Evolutionary conservation across 2,329 filamentous ascomycete genomes (phyloP), one percentile per base, ranked within the genome.

Genomic region (Penicillium griseofulvum): DNA sequence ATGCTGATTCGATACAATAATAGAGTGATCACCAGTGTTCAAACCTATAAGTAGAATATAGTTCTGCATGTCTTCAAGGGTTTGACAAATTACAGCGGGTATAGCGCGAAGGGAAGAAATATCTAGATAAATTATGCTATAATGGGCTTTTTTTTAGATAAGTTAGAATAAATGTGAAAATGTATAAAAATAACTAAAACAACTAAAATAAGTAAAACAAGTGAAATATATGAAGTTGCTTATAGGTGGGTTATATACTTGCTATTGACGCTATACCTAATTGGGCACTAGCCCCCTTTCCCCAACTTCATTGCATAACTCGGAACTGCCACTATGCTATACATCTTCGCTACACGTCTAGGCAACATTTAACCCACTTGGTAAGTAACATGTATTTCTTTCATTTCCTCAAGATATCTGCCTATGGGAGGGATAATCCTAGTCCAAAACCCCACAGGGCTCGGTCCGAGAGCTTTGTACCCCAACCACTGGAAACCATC

Each of bases 51-150:
- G n/a, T 22, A 17, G 17, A 19, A 5, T 39, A n/a, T 49, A 33
- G 34, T 22, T n/a, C 14, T 37, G 37, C 17, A 49, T 24, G 3
- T n/a, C 26, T 34, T 45, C 6, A 24, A 29, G n/a, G 28, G 5
- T 47, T 22, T 45, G 37, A 49, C 49, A 48, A 53, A 58, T 51
- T 46, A 19, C 19, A 43, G 61, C 56, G 60, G 59, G 34, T 59
- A 54, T 48, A 44, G 58, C 58, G 57, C 56, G 42, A 60, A 58
- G 37, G 16, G n/a, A 37, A 33, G 14, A 43, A 39, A 44, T n/a
- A n/a, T n/a, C n/a, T n/a, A n/a, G n/a, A n/a, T n/a, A 39, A 22
- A 45, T 29, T 36, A 52, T 45, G 9, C 19, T 5, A 22, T 52
- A 44, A 26, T 28, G n/a, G n/a, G n/a, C n/a, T 22, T 22, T 22